Conservation (phyloP, 2,329 filamentous ascomycete species). For the Colletotrichum lindemuthianum region DNA sequence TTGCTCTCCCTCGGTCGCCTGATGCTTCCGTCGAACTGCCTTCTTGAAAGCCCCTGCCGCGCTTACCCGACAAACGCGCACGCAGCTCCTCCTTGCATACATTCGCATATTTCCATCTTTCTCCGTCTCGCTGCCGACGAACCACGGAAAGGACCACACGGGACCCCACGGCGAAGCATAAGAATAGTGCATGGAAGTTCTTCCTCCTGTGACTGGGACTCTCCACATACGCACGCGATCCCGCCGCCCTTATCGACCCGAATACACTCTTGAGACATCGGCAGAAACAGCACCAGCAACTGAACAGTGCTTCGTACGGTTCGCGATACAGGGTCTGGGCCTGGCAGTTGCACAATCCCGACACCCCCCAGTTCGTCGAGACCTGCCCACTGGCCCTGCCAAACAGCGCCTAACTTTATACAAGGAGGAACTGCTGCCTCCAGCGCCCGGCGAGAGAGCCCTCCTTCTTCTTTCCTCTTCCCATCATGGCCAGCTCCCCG, state of each 20-base stretch:
- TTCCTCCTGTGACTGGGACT: conserved; percentile 11
- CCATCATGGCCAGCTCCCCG: conserved; percentile 73
- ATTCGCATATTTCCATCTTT: not conserved
- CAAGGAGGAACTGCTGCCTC: conserved; percentile 26
- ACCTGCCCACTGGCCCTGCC: conserved; percentile 10
- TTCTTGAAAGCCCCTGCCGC: conserved; percentile 19
- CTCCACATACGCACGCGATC: conserved; percentile 22
- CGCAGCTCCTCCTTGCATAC: not conserved
- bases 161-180: conserved; percentile 19
- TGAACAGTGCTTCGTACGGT: conserved; percentile 27
- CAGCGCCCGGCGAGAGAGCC: conserved; percentile 28
- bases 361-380: conserved; percentile 25
- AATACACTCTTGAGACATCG: conserved; percentile 29
- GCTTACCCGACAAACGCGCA: conserved; percentile 14
- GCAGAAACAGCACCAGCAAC: conserved; percentile 21
- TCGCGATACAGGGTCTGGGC: conserved; percentile 25
- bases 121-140: conserved; percentile 1
- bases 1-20: conserved; percentile 5
- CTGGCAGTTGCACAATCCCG: conserved; percentile 27
- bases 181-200: conserved; percentile 29
- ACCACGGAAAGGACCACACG: not conserved
- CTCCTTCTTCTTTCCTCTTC: conserved; percentile 37
- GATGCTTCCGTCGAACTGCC: conserved; percentile 16
- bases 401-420: conserved; percentile 14
- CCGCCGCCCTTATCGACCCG: conserved; percentile 22